Percentiles rank a stretch among this genome's conserved stretches.
These are phyloP conservation scores for Anthostomella pinea DNA, from an alignment of 2,329 filamentous ascomycete genomes.

Conservation along the genomic window DNA sequence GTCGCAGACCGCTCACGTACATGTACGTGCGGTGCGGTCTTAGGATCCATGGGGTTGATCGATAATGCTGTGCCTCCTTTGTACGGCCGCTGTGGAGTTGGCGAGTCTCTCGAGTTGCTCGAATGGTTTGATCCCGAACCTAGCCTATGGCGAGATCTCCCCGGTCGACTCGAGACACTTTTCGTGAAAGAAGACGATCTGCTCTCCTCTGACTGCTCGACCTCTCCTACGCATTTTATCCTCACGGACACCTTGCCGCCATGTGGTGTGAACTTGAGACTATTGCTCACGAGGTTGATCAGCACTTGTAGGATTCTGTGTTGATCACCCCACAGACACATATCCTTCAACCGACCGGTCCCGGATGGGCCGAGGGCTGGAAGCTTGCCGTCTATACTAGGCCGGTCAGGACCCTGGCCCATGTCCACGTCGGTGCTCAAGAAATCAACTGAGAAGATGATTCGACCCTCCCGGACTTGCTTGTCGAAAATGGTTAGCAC, in stretches of 20 bases:
- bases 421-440: conserved; percentile 47
- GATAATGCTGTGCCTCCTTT: conserved; percentile 52
- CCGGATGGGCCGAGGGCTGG: conserved; percentile 64
- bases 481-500: conserved; percentile 85
- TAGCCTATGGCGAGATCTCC: conserved; percentile 42
- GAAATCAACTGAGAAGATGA: conserved; percentile 71
- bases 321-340: conserved; percentile 89
- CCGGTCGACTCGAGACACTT: conserved; percentile 39
- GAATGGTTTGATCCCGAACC: conserved; percentile 52
- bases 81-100: conserved; percentile 28
- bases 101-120: conserved; percentile 42
- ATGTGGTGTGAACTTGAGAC: conserved; percentile 81
- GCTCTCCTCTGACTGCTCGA: conserved; percentile 45
- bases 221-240: conserved; percentile 70
- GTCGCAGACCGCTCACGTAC: conserved; percentile 56
- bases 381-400: conserved; percentile 36
- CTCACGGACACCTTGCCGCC: conserved; percentile 73
- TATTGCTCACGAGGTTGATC: conserved; percentile 90
- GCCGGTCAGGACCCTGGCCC: conserved; percentile 33
- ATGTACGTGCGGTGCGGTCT: conserved; percentile 44
- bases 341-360: conserved; percentile 71
- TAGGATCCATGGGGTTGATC: conserved; percentile 62
- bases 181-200: conserved; percentile 52
- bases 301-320: conserved; percentile 89
- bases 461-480: conserved; percentile 76